Evolutionary conservation across 2,329 filamentous ascomycete genomes (phyloP).

Genomic region (Aspergillus tanneri): DNA sequence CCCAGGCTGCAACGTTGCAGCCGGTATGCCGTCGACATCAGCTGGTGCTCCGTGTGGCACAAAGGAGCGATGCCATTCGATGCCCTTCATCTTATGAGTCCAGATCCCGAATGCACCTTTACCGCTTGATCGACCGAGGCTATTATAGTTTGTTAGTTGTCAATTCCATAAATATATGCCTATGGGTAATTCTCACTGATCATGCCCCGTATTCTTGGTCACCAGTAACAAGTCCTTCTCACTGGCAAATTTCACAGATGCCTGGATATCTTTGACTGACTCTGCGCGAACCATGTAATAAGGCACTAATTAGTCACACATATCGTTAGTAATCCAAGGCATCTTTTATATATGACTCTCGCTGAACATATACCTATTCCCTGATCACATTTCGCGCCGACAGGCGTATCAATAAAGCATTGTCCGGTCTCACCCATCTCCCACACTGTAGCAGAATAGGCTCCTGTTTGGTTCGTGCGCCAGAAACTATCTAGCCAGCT

Average conservation of each 20-base stretch:
- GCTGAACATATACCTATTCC: neutral
- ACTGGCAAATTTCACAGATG: constrained; percentile 1
- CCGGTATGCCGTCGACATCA: neutral
- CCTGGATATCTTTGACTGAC: constrained; percentile 1
- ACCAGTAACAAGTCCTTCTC: constrained; percentile 1
- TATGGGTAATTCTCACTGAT: neutral
- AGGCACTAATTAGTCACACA: neutral
- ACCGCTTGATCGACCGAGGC: constrained; percentile 2
- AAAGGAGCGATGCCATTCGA: constrained; percentile 1
- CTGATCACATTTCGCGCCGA: constrained; percentile 1
- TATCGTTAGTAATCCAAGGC: no score
- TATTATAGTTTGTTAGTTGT: neutral
- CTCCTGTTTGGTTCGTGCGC: constrained; percentile 4
- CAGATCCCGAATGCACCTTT: neutral
- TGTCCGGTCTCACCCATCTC: constrained; percentile 3
- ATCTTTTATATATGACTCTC: no score
- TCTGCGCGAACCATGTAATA: neutral
- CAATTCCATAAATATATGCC: neutral
- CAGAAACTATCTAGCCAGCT: constrained; percentile 6
- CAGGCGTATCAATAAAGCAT: constrained; percentile 1
- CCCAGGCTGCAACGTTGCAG: constrained; percentile 1
- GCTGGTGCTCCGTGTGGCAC: neutral
- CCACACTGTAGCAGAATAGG: constrained; percentile 1
- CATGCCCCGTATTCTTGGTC: constrained; percentile 5
- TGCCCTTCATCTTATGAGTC: constrained; percentile 1